Percentiles rank a stretch among this genome's conserved stretches.
These are phyloP conservation scores for Sporisorium reilianum DNA, from an alignment of 1,284 basidiomycete species.

Conservation along the genomic window DNA sequence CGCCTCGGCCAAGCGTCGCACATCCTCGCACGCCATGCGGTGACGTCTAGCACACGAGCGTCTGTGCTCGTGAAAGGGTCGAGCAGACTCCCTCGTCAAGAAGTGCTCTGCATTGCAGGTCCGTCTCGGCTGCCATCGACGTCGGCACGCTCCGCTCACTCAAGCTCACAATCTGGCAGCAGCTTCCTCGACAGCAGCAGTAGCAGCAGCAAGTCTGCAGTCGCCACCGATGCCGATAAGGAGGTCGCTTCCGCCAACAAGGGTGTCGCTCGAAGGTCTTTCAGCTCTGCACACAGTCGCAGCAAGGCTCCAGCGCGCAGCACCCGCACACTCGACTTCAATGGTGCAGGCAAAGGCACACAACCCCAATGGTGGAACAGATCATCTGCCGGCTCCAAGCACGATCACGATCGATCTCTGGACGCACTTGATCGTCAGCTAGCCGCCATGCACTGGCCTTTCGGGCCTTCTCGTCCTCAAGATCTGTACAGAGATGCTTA, in stretches of 20 bases:
- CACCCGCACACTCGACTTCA: neutral
- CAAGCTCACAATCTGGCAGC: conserved; percentile 23
- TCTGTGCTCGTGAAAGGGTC: conserved; percentile 11
- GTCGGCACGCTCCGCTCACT: conserved; percentile 18
- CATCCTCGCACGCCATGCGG: conserved; percentile 32
- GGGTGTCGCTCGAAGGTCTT: neutral
- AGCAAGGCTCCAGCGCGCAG: conserved; percentile 8
- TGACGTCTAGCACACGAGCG: conserved; percentile 27
- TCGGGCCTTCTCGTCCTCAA: conserved; percentile 30
- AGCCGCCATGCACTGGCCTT: conserved; percentile 29
- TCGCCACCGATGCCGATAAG: conserved; percentile 1
- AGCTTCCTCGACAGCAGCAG: conserved; percentile 14
- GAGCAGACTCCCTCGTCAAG: conserved; percentile 18
- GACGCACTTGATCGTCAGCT: conserved; percentile 27
- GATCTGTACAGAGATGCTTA: conserved; percentile 49
- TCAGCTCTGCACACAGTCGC: conserved; percentile 15
- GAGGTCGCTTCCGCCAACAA: conserved; percentile 2
- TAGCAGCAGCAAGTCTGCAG: conserved; percentile 10
- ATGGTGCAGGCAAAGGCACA: conserved; percentile 1
- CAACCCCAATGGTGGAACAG: conserved; percentile 30
- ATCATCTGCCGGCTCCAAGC: neutral
- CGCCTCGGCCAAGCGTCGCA: conserved; percentile 30
- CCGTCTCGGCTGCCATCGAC: conserved; percentile 27
- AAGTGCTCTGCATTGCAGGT: conserved; percentile 22
- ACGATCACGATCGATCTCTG: conserved; percentile 1